These are phyloP conservation scores for Alternaria conjuncta DNA, from an alignment of 2,329 filamentous ascomycete genomes.

Conservation along the genomic window DNA sequence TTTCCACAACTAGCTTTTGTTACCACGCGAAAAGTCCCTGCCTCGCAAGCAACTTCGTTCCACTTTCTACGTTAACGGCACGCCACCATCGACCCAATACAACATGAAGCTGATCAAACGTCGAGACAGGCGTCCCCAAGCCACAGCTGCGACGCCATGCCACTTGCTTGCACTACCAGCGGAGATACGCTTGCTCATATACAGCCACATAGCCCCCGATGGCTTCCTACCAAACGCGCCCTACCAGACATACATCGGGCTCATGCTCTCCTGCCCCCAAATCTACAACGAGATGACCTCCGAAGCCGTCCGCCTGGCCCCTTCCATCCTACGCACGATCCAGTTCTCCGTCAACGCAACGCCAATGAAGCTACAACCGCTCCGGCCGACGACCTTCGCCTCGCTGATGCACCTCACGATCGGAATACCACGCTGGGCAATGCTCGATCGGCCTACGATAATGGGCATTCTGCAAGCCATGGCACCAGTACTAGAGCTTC, in stretches of 20 bases:
- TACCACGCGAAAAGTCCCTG: neutral
- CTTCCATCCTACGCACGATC: neutral
- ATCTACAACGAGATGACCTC: constrained; percentile 4
- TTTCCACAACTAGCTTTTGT: neutral
- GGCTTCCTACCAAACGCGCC: neutral
- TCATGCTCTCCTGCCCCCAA: constrained; percentile 7
- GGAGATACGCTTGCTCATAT: neutral
- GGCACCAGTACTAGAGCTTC: neutral
- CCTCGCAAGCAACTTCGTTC: neutral
- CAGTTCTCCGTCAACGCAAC: neutral
- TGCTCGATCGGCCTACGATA: neutral
- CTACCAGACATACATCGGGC: neutral
- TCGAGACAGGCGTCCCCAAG: neutral
- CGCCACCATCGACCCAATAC: neutral
- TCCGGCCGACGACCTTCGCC: neutral
- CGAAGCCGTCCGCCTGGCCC: neutral
- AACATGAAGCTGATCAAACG: neutral
- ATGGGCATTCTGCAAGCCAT: neutral
- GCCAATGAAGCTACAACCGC: neutral
- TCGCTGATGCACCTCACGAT: constrained; percentile 4
- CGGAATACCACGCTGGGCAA: constrained; percentile 1
- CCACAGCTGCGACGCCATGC: neutral
- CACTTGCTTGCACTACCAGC: neutral
- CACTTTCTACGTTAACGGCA: neutral
- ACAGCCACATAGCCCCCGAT: neutral